A percentile compares a stretch with the other conserved stretches of the same genome.
Conservation (phyloP, 1,284 basidiomycete genomes). For the Leccinum pachyderme region DNA sequence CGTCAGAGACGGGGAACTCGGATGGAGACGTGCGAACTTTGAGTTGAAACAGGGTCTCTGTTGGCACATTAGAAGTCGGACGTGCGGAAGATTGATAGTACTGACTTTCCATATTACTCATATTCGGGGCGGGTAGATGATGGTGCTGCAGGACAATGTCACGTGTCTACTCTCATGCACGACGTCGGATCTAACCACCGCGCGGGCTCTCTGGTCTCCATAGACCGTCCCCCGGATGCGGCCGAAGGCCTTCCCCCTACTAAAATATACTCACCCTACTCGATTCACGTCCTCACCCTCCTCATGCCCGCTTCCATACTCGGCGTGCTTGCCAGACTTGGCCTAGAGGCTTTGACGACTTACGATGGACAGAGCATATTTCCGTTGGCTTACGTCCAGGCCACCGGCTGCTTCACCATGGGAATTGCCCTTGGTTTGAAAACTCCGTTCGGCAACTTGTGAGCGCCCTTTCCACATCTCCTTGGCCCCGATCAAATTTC, state of each 20-base stretch:
- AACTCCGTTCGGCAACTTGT: slow-evolving; percentile 74
- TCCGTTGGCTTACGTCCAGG: slow-evolving; percentile 85
- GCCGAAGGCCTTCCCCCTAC: slow-evolving; percentile 41
- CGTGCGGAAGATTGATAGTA: slow-evolving; percentile 4
- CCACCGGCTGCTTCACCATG: slow-evolving; percentile 90
- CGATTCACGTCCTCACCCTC: slow-evolving; percentile 63
- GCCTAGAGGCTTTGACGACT: slow-evolving; percentile 65
- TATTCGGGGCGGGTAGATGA: slow-evolving; percentile 29
- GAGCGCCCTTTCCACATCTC: slow-evolving; percentile 34
- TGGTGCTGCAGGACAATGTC: slow-evolving; percentile 6
- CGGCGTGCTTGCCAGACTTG: slow-evolving; percentile 77
- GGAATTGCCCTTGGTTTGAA: slow-evolving; percentile 72
- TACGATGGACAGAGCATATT: slow-evolving; percentile 81
- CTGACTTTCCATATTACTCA: slow-evolving; percentile 92
- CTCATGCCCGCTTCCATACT: slow-evolving; percentile 77
- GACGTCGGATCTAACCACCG: slow-evolving; percentile 34
- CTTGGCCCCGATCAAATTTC: slow-evolving; percentile 6
- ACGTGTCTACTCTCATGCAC: slow-evolving; percentile 8
- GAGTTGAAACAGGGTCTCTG: slow-evolving; percentile 94
- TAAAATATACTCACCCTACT: slow-evolving; percentile 57
- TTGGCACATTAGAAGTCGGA: slow-evolving; percentile 8
- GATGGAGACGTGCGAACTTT: slow-evolving; percentile 50
- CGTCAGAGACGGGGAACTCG: slow-evolving; percentile 11
- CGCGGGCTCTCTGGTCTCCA: slow-evolving; percentile 44
- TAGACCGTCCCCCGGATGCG: slow-evolving; percentile 52